Conservation (phyloP, 768 basidiomycete genomes). For the Jaapia argillacea region DNA sequence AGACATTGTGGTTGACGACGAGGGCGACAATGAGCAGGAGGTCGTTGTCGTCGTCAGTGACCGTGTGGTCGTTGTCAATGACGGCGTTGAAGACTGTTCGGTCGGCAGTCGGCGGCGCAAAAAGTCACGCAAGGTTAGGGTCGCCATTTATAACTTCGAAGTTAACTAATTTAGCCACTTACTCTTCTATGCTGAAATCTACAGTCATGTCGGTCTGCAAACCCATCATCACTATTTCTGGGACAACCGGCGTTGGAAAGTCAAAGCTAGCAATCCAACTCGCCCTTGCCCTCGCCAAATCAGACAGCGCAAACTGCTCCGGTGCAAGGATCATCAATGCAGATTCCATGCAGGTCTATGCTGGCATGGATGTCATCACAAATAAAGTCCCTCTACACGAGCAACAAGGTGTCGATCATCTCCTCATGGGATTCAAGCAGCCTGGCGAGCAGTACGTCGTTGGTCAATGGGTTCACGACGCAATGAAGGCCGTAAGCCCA, state of each 20-base stretch:
- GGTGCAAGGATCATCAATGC: conserved; percentile 84
- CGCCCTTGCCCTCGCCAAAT: conserved; percentile 42
- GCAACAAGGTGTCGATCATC: conserved; percentile 74
- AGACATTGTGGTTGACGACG: conserved; percentile 28
- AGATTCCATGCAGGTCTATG: conserved; percentile 96
- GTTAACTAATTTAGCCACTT: too few species aligned
- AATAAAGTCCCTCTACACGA: conserved; percentile 83
- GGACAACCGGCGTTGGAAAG: conserved; percentile 95
- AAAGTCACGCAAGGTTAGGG: too few species aligned
- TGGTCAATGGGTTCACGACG: conserved; percentile 82
- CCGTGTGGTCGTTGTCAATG: too few species aligned
- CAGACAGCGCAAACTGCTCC: conserved; percentile 28
- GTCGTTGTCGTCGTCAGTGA: too few species aligned
- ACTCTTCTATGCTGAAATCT: too few species aligned
- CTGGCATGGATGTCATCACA: conserved; percentile 85
- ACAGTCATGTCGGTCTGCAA: conserved; percentile 13
- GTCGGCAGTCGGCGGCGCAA: too few species aligned
- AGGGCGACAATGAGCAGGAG: too few species aligned
- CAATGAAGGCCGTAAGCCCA: conserved; percentile 57
- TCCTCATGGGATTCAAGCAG: conserved; percentile 79
- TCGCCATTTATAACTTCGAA: too few species aligned
- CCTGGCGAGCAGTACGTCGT: conserved; percentile 86
- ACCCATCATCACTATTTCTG: conserved; percentile 79
- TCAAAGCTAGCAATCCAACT: conserved; percentile 87
- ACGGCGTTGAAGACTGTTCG: too few species aligned